Evolutionary conservation across 768 basidiomycete genomes (phyloP), one percentile per base, ranked within the genome.

Genomic region (Amanita inopinata): DNA sequence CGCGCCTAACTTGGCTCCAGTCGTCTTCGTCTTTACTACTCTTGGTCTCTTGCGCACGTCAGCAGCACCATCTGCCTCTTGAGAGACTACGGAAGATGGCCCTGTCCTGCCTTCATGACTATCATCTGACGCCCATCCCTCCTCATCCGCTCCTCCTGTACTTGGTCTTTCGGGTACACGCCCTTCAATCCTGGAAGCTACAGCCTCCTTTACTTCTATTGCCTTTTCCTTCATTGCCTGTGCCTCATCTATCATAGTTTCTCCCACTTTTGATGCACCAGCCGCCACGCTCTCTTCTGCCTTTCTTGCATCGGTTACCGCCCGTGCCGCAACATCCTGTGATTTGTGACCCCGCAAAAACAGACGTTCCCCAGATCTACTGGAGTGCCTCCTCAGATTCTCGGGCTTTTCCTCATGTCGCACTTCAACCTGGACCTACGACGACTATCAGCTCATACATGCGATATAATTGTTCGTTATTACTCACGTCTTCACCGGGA

Each of bases 401-500:
- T 43, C 31, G 9, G 33, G 41, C 14, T 43, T 27, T 12, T 43
- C 42, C 27, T 43, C 42, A 3, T 36, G 20, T 28, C 23, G 24
- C 2, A 43, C 42, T 14, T 43, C 42, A 5, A 43, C 42, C 12
- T 43, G 24, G 20, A 43, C 24, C 42, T 43, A 31, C 18, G 20
- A 2, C 5, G 15, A 15, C 14, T 28, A 7, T 28, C 27, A 25
- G 24, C 11, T 6, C 11, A 27, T 15, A 11, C 2, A 25, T 3
- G 31, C n/a, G 34, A 30, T 22, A 23, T 5, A 38, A 18, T 2
- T 5, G 17, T 15, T 17, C n/a, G 8, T 7, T 2, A 12, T n/a
- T 38, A 55, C 74, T n/a, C 43, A 86, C 84, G 64, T 86, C 85
- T 44, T 77, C 75, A 17, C 78, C 80, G 3, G 74, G 73, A 1